A percentile compares a stretch with the other conserved stretches of the same genome.
These are phyloP conservation scores for Waitea zeae DNA, from an alignment of 1,284 basidiomycete genomes.

Conservation along the genomic window DNA sequence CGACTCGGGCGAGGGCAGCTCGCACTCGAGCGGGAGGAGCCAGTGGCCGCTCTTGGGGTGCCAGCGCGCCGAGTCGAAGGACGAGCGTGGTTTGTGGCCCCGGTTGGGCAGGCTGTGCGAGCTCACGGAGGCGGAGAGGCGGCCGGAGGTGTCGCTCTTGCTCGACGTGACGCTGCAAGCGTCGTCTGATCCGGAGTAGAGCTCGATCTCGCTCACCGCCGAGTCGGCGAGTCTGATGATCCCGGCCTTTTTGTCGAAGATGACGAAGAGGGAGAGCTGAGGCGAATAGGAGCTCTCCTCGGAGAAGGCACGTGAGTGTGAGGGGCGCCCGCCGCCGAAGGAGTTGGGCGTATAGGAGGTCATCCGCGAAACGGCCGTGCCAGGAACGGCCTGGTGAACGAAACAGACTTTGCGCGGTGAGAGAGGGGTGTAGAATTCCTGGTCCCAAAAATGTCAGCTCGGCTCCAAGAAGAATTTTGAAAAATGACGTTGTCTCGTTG, in stretches of 20 bases:
- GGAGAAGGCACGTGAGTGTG: conserved; percentile 8
- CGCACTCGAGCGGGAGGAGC: conserved; percentile 31
- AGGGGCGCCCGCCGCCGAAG: conserved; percentile 4
- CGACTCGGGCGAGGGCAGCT: conserved; percentile 20
- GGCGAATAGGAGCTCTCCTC: conserved; percentile 26
- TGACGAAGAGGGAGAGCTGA: conserved; percentile 57
- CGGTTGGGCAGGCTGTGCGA: conserved; percentile 13
- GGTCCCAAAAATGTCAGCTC: background rate
- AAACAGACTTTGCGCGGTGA: conserved; percentile 46
- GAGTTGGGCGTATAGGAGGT: too few species aligned
- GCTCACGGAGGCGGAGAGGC: background rate
- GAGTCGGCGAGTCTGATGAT: conserved; percentile 64
- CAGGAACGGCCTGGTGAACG: conserved; percentile 46
- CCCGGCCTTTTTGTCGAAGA: conserved; percentile 71
- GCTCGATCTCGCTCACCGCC: conserved; percentile 56
- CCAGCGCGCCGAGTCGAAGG: conserved; percentile 23
- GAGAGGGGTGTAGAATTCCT: conserved; percentile 71
- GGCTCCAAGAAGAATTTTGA: background rate
- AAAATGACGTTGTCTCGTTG: conserved; percentile 1
- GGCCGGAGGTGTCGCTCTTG: background rate
- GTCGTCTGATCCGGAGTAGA: conserved; percentile 46
- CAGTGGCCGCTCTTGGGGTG: conserved; percentile 28
- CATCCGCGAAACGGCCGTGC: conserved; percentile 28
- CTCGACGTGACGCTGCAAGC: too few species aligned
- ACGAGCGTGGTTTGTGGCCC: conserved; percentile 32